Percentiles rank a stretch among this genome's conserved stretches.
Conservation (phyloP, 2,329 filamentous ascomycete species). For the Fusarium goolgardi region DNA sequence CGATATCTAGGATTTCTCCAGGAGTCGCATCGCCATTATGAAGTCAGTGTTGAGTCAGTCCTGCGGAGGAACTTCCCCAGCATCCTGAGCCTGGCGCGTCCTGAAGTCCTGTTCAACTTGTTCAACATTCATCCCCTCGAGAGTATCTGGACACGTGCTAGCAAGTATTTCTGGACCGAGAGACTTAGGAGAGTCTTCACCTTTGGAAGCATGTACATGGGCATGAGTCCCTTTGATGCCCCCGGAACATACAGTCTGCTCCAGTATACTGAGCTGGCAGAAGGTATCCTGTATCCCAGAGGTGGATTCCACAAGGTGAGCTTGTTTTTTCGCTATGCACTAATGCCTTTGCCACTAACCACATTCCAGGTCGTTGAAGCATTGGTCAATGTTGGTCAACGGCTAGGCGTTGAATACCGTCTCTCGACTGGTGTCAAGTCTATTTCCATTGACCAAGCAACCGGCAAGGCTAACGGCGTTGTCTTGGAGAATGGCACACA, state of each 20-base stretch:
- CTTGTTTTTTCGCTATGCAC: accelerated
- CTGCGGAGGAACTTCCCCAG: conserved; percentile 75
- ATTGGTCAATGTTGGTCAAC: conserved; percentile 71
- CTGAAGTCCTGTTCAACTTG: conserved; percentile 68
- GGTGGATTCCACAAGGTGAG: conserved; percentile 72
- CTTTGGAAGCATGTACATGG: conserved; percentile 86
- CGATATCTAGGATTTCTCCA: conserved; percentile 74
- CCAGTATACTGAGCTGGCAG: conserved; percentile 78
- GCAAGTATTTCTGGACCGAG: conserved; percentile 76
- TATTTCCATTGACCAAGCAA: conserved; percentile 61
- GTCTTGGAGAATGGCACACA: conserved; percentile 66
- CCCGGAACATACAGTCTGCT: conserved; percentile 79
- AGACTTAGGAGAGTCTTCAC: conserved; percentile 77
- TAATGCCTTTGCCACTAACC: neutral
- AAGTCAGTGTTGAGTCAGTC: conserved; percentile 73
- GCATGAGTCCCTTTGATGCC: conserved; percentile 81
- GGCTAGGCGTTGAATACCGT: conserved; percentile 71
- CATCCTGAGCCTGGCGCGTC: conserved; percentile 66
- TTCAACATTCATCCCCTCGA: conserved; percentile 76
- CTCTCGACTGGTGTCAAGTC: conserved; percentile 68
- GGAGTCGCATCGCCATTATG: conserved; percentile 77
- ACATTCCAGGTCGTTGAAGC: conserved; percentile 64
- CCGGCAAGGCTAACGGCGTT: conserved; percentile 66
- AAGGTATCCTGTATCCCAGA: conserved; percentile 80
- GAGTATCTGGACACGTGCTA: conserved; percentile 73